These are phyloP conservation scores for Laburnicola sp. DNA, from an alignment of 2,329 filamentous ascomycete species.

Conservation along the genomic window DNA sequence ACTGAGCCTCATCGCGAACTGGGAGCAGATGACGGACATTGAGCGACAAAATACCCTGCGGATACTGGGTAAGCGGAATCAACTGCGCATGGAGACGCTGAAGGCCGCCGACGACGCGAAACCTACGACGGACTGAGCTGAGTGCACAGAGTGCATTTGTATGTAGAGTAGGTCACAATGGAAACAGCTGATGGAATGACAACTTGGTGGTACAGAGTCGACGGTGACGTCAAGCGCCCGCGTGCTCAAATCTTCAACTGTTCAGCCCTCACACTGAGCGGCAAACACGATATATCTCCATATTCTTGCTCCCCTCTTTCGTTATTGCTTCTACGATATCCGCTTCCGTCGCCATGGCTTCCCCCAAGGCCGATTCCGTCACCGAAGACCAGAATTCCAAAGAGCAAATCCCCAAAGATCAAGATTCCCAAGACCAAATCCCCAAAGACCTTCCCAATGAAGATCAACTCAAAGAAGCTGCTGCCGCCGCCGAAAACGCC, in stretches of 20 bases:
- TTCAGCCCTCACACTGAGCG: background rate
- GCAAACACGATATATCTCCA: background rate
- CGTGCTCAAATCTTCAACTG: background rate
- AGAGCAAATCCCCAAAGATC: no score
- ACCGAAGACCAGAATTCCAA: no score
- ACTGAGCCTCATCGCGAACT: conserved; percentile 71
- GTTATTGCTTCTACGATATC: background rate
- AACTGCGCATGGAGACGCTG: conserved; percentile 61
- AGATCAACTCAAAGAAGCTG: conserved; percentile 36
- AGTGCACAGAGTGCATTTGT: background rate
- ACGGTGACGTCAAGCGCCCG: conserved; percentile 12
- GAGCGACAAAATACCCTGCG: conserved; percentile 69
- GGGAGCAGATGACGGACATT: conserved; percentile 69
- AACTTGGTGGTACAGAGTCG: background rate
- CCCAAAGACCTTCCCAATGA: conserved; percentile 29
- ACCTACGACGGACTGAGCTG: background rate
- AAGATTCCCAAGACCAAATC: conserved; percentile 11
- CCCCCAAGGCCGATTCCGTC: background rate
- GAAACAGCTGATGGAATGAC: background rate
- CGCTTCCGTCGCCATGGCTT: conserved; percentile 2
- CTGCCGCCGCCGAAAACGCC: conserved; percentile 33
- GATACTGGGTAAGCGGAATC: conserved; percentile 69
- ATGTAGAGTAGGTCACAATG: background rate
- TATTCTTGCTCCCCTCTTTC: background rate
- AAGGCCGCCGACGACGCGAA: conserved; percentile 39